These are phyloP conservation scores for Fomitopsis pulvina DNA, from an alignment of 768 basidiomycete species.

Conservation along the genomic window DNA sequence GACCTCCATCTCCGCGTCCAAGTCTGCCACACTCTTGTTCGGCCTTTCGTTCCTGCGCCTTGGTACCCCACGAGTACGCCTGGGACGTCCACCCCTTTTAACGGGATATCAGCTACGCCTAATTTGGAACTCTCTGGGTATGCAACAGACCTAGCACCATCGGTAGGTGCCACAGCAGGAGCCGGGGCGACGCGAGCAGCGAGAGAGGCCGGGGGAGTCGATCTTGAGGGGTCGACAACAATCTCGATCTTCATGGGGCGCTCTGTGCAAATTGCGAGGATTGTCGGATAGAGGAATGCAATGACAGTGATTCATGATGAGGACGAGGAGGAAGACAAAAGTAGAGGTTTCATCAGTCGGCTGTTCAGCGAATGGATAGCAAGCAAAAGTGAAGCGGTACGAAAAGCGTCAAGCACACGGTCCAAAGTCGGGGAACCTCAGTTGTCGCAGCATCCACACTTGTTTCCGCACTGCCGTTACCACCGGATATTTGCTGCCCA, in stretches of 20 bases:
- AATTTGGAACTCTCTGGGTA: too few relatives aligned
- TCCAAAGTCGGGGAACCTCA: not conserved
- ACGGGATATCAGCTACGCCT: constrained; percentile 16
- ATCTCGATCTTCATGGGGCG: constrained; percentile 99
- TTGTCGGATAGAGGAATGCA: constrained; percentile 18
- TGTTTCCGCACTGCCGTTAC: not conserved
- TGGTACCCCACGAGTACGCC: constrained; percentile 24
- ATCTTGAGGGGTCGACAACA: constrained; percentile 77
- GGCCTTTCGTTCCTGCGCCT: constrained; percentile 54
- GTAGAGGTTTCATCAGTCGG: constrained; percentile 28
- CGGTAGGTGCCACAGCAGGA: constrained; percentile 28
- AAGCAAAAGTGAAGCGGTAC: constrained; percentile 20
- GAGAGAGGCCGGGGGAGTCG: constrained; percentile 56
- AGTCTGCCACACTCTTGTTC: constrained; percentile 77
- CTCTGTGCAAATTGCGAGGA: constrained; percentile 44
- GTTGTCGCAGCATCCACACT: not conserved
- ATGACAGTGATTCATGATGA: constrained; percentile 25
- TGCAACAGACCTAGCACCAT: constrained; percentile 31
- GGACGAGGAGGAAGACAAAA: constrained; percentile 29
- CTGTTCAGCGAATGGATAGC: constrained; percentile 24
- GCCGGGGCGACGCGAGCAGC: constrained; percentile 82
- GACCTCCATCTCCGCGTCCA: constrained; percentile 99
- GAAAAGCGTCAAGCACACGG: not conserved
- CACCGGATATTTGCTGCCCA: not conserved
- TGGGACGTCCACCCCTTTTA: constrained; percentile 32